Conservation (phyloP, 225 moss, liverwort and hornwort genomes). For the Neckera pumila region DNA sequence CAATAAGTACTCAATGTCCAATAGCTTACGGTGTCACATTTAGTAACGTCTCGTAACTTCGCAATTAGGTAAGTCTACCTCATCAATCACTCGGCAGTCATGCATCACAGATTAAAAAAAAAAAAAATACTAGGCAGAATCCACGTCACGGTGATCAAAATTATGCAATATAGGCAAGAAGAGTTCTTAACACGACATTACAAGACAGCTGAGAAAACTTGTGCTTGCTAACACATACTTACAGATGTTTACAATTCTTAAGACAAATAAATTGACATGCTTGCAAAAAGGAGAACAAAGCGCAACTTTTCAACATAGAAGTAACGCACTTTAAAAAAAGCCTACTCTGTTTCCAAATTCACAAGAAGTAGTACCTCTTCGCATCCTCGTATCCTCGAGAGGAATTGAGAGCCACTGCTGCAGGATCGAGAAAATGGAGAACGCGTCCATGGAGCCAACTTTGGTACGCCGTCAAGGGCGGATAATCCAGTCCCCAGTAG, state of each 20-base stretch:
- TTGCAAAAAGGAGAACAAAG: not conserved
- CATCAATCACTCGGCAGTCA: not conserved
- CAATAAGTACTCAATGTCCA: not conserved
- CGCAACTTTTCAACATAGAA: not conserved
- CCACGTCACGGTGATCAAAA: not conserved
- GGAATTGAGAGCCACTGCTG: conserved; percentile 65
- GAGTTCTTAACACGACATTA: not conserved
- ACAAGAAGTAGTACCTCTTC: conserved; percentile 34
- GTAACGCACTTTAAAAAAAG: not conserved
- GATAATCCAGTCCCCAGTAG: conserved; percentile 96
- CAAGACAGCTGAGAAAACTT: not conserved
- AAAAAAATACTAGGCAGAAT: not conserved
- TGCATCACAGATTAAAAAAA: not conserved
- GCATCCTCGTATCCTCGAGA: conserved; percentile 76
- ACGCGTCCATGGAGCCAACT: conserved; percentile 70
- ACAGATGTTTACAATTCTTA: not conserved
- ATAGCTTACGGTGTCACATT: not conserved
- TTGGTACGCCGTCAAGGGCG: conserved; percentile 91
- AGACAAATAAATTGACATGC: not conserved
- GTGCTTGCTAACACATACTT: not conserved
- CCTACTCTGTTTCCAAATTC: not conserved
- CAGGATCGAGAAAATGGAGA: conserved; percentile 54
- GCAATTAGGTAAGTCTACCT: not conserved
- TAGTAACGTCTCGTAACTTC: not conserved
- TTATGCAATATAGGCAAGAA: not conserved